Evolutionary conservation across 1,284 basidiomycete genomes (phyloP).

Genomic region (Anthracocystis panici-leucophaei): DNA sequence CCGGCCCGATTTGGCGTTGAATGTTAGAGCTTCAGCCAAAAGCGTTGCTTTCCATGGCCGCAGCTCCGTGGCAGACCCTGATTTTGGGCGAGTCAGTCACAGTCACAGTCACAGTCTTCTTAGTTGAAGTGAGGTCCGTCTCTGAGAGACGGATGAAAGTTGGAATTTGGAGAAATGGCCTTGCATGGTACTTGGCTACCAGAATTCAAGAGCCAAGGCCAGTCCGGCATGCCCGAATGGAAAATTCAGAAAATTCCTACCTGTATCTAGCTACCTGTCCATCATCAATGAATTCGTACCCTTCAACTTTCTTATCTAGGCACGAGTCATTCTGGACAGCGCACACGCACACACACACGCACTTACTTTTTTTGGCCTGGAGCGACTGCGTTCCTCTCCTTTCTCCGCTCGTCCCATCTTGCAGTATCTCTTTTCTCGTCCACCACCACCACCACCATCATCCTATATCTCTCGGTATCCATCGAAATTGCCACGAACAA

Average conservation of each 20-base stretch:
- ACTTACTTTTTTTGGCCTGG: too few relatives aligned
- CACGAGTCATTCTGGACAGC: constrained; percentile 1
- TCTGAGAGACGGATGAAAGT: too few relatives aligned
- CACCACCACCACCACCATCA: not conserved
- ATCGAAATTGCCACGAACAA: not conserved
- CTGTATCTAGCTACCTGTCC: too few relatives aligned
- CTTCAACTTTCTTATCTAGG: too few relatives aligned
- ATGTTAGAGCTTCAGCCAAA: not conserved
- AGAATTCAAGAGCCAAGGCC: too few relatives aligned
- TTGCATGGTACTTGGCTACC: too few relatives aligned
- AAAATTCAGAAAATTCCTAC: too few relatives aligned
- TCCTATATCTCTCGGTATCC: not conserved
- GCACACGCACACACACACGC: not conserved
- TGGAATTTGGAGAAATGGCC: too few relatives aligned
- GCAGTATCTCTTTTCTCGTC: not conserved
- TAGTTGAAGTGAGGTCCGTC: too few relatives aligned
- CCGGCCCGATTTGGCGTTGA: not conserved
- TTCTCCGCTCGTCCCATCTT: constrained; percentile 6
- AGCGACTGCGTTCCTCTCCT: not conserved
- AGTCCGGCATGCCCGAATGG: too few relatives aligned
- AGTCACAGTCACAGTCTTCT: not conserved
- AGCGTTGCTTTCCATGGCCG: not conserved
- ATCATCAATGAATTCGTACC: too few relatives aligned
- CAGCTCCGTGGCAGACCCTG: not conserved
- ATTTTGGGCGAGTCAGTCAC: not conserved